phyloP scores from a whole-genome alignment of 2,329 filamentous ascomycete species.

The Xylariaceae sp. region DNA sequence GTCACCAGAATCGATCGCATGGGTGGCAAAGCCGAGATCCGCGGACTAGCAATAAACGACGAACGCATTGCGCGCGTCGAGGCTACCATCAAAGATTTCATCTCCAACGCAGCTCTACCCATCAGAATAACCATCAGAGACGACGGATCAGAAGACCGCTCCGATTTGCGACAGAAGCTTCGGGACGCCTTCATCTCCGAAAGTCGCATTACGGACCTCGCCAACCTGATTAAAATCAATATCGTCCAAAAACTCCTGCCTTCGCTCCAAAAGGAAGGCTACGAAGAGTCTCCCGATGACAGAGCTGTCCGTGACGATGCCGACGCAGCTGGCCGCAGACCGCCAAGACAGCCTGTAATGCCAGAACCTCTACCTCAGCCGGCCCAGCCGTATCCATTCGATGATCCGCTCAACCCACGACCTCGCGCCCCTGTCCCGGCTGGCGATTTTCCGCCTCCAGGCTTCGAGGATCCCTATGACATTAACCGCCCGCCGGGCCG shows the following conservation, averaged over 20 bases:
- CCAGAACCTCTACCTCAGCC: slow-evolving; percentile 60
- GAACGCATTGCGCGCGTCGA: slow-evolving; percentile 83
- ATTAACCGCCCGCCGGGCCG: slow-evolving; percentile 69
- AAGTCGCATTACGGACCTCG: slow-evolving; percentile 67
- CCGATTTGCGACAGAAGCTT: slow-evolving; percentile 51
- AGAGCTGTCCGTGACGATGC: slow-evolving; percentile 46
- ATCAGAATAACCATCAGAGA: slow-evolving; percentile 54
- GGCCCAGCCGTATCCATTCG: slow-evolving; percentile 68
- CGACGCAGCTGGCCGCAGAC: slow-evolving; percentile 46
- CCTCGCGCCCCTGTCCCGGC: slow-evolving; percentile 66
- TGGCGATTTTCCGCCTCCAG: slow-evolving; percentile 80
- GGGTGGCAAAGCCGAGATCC: slow-evolving; percentile 80
- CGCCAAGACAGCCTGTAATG: slow-evolving; percentile 44
- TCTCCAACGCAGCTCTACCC: slow-evolving; percentile 62
- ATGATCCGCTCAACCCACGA: slow-evolving; percentile 66
- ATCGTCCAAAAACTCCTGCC: slow-evolving; percentile 86
- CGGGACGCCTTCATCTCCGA: slow-evolving; percentile 73
- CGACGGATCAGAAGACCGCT: slow-evolving; percentile 54
- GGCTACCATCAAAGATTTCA: slow-evolving; percentile 71
- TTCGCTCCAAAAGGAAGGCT: slow-evolving; percentile 74
- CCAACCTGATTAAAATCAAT: slow-evolving; percentile 71
- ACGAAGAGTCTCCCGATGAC: slow-evolving; percentile 62
- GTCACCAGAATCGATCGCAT: slow-evolving; percentile 81
- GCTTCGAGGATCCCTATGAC: slow-evolving; percentile 92
- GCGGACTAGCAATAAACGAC: slow-evolving; percentile 76